phyloP scores from a whole-genome alignment of 768 basidiomycete genomes.

The Piloderma croceum region DNA sequence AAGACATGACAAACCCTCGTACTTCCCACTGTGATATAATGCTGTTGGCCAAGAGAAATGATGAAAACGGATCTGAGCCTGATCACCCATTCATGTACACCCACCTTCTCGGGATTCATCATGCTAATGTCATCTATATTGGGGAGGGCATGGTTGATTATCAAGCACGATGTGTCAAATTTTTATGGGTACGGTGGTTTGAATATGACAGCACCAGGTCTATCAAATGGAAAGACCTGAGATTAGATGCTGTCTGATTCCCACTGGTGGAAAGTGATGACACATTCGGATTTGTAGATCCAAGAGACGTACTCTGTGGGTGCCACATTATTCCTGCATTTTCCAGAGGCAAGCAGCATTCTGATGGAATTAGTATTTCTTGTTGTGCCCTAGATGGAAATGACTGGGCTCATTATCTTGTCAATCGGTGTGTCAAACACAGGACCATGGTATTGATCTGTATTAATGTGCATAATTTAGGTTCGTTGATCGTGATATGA shows the following conservation, averaged over 20 bases:
- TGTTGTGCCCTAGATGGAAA: slow-evolving; percentile 1
- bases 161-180: background rate
- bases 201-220: background rate
- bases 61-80: background rate
- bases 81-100: slow-evolving; percentile 16
- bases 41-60: slow-evolving; percentile 7
- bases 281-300: slow-evolving; percentile 9
- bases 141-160: no score
- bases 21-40: slow-evolving; percentile 6
- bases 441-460: no score
- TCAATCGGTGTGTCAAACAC: no score
- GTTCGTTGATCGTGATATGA: no score
- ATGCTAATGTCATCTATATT: background rate
- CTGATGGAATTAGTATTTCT: background rate
- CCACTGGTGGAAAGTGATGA: background rate
- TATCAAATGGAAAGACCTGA: background rate
- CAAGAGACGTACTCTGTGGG: slow-evolving; percentile 1
- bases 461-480: no score
- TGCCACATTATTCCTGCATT: slow-evolving; percentile 10
- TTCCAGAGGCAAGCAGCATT: no score
- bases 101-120: slow-evolving; percentile 3
- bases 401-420: slow-evolving; percentile 8
- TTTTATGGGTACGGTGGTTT: slow-evolving; percentile 12
- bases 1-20: slow-evolving; percentile 14
- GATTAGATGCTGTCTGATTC: slow-evolving; percentile 1